phyloP scores from a whole-genome alignment of 768 basidiomycete species.

The Pleurotus eryngii region DNA sequence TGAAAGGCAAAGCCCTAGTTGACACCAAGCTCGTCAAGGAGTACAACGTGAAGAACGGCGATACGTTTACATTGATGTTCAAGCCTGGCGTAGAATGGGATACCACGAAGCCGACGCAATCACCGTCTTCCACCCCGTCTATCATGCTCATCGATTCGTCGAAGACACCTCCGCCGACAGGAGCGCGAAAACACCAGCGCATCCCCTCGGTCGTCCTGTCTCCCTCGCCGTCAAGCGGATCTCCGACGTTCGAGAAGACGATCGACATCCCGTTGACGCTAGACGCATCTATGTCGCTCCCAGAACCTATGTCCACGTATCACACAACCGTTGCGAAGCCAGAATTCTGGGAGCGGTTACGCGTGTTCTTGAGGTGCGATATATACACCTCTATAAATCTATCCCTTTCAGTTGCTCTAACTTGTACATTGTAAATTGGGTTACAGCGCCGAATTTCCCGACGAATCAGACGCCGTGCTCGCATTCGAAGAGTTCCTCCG shows the following conservation, averaged over 20 bases:
- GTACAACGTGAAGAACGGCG: slow-evolving; percentile 78
- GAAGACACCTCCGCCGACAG: slow-evolving; percentile 19
- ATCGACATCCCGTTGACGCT: slow-evolving; percentile 67
- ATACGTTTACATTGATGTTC: slow-evolving; percentile 82
- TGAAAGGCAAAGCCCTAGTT: slow-evolving; percentile 92
- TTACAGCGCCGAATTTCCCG: slow-evolving; percentile 57
- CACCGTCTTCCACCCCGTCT: slow-evolving; percentile 12
- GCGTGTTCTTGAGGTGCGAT: slow-evolving; percentile 56
- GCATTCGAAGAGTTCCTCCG: slow-evolving; percentile 88
- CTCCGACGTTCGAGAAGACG: slow-evolving; percentile 36
- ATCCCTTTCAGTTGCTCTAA: slow-evolving; percentile 1
- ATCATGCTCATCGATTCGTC: slow-evolving; percentile 24
- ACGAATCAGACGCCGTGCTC: slow-evolving; percentile 57
- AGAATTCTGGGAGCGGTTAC: slow-evolving; percentile 74
- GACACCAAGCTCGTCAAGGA: slow-evolving; percentile 90
- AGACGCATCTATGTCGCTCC: slow-evolving; percentile 43
- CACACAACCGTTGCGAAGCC: slow-evolving; percentile 72
- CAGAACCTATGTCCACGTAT: slow-evolving; percentile 52
- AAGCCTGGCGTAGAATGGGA: slow-evolving; percentile 75
- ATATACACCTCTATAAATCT: background rate
- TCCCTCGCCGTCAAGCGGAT: slow-evolving; percentile 60
- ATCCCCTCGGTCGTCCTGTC: slow-evolving; percentile 79
- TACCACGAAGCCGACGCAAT: slow-evolving; percentile 36
- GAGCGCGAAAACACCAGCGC: slow-evolving; percentile 50
- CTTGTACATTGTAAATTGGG: background rate